These are phyloP conservation scores for Kluyveromyces sp. DNA, from an alignment of 1,139 yeast genomes.

Conservation along the genomic window DNA sequence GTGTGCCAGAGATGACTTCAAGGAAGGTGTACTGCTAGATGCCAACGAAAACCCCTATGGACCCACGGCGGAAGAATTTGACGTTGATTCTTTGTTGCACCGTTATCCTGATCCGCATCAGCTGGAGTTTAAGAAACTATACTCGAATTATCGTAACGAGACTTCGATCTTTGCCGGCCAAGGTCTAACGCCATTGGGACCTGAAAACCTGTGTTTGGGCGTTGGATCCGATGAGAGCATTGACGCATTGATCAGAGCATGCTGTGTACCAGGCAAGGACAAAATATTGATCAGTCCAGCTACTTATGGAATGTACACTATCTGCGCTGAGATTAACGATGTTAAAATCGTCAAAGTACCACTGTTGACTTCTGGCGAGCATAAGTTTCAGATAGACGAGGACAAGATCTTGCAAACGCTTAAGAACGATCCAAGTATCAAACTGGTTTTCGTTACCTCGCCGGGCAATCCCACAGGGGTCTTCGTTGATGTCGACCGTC, in stretches of 20 bases:
- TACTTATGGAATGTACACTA: conserved; percentile 94
- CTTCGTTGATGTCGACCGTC: conserved; percentile 42
- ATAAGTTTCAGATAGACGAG: conserved; percentile 60
- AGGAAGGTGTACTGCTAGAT: conserved; percentile 78
- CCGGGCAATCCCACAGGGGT: conserved; percentile 98
- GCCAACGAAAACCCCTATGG: conserved; percentile 97
- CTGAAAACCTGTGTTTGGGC: conserved; percentile 79
- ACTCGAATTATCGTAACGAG: conserved; percentile 66
- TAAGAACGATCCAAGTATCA: conserved; percentile 52
- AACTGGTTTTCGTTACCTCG: conserved; percentile 78
- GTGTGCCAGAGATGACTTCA: conserved; percentile 92
- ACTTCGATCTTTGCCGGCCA: conserved; percentile 30
- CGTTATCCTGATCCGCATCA: conserved; percentile 98
- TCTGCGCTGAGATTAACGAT: conserved; percentile 86
- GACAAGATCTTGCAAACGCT: conserved; percentile 49
- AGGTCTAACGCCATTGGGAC: conserved; percentile 35
- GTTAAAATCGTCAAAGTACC: conserved; percentile 72
- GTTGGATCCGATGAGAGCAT: conserved; percentile 98
- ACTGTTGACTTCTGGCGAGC: conserved; percentile 36
- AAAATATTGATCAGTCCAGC: conserved; percentile 87
- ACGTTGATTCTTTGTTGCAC: conserved; percentile 53
- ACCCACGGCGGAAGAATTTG: conserved; percentile 50
- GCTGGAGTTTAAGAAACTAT: conserved; percentile 60
- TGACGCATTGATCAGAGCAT: conserved; percentile 78
- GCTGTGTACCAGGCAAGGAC: conserved; percentile 76